These are phyloP conservation scores for Ramaria sp. DNA, from an alignment of 768 basidiomycete genomes.

Conservation along the genomic window DNA sequence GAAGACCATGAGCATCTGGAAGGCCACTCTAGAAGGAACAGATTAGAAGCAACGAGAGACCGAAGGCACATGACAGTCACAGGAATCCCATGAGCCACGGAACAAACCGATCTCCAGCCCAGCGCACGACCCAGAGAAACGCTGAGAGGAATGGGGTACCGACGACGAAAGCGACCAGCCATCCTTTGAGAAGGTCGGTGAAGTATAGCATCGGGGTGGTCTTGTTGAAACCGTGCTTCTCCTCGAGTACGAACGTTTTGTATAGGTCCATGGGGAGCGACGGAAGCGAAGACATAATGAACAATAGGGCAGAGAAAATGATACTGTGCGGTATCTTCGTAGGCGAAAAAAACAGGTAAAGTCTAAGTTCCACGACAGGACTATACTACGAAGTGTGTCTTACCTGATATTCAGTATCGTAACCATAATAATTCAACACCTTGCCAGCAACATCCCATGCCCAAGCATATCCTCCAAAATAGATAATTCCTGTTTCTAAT, in stretches of 20 bases:
- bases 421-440: constrained; percentile 41
- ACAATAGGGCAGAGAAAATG: constrained; percentile 58
- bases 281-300: constrained; percentile 54
- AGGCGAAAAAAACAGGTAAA: background rate
- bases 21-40: constrained; percentile 42
- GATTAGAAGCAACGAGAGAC: background rate
- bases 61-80: constrained; percentile 27
- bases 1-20: constrained; percentile 79
- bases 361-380: background rate
- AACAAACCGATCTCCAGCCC: constrained; percentile 89
- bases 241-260: constrained; percentile 88
- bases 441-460: constrained; percentile 60
- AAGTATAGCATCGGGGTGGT: constrained; percentile 69
- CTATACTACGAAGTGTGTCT: constrained; percentile 13
- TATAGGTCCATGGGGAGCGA: constrained; percentile 71
- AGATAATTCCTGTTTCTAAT: constrained; percentile 58
- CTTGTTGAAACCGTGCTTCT: constrained; percentile 97
- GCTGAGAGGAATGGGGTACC: constrained; percentile 79
- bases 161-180: constrained; percentile 55
- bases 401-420: constrained; percentile 66
- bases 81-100: constrained; percentile 91
- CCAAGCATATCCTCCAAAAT: constrained; percentile 74
- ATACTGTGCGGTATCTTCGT: constrained; percentile 76
- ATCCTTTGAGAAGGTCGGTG: constrained; percentile 71
- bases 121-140: constrained; percentile 83